Base-by-base conservation (phyloP, 345 rosid genomes). In the Salix suchowensis region DNA sequence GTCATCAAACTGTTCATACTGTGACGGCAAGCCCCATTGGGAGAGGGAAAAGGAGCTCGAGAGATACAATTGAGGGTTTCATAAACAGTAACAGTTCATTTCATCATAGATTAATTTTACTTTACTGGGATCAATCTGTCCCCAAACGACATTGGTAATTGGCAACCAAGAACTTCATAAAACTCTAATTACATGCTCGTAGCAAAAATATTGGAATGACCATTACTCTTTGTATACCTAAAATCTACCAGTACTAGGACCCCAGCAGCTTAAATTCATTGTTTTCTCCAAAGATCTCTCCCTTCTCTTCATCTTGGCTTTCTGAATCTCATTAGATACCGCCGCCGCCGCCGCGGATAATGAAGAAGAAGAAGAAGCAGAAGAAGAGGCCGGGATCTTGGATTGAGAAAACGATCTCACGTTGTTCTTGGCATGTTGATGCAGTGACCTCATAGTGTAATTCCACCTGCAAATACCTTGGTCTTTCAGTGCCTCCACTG, bases 401-500 rank as follows among this genome's bases (percentile, higher is more conserved):
- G 74, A 23, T 1, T 34, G 74, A 55, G 74, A 21, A 34, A 34
- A 30, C 36, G 65, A 52, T 44, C 68, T 86, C 50, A 89, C 50
- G 12, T 79, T 83, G 82, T 36, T 80, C 80, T 79, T 82, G 55
- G 80, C 87, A 64, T 86, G 79, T 72, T 84, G 86, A 46, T 86
- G 82, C 6, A 87, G 76, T 16, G 81, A 84, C 61, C 90, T 85
- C 4, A 91, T 69, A 9, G 89, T 83, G 68, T 86, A 87, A 54
- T 88, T 89, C 95, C 95, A 88, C n/a, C 90, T 81, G 73, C 88
- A 84, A 66, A 89, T 82, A 19, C 95, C 95, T 79, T 89, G 93
- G 84, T 91, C 93, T 30, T 89, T 91, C 42, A 91, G 84, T 11
- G 86, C 93, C 85, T 91, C 95, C 79, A 88, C 90, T 11, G 87